These are phyloP conservation scores for Collybia mongolica DNA, from an alignment of 768 basidiomycete species.

Conservation along the genomic window DNA sequence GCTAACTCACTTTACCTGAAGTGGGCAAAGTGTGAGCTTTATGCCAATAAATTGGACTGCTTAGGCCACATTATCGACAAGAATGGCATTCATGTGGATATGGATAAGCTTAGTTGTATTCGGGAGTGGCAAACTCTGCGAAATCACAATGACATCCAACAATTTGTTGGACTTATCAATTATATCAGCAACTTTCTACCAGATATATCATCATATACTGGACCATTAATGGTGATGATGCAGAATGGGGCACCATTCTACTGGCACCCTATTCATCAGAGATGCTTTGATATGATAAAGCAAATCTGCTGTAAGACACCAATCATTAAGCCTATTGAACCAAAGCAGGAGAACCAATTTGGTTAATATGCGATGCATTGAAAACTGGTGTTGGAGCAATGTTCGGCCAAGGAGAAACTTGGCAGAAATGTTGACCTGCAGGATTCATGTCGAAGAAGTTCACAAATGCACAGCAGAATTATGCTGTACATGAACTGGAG, in stretches of 20 bases:
- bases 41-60: conserved; percentile 27
- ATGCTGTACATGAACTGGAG: conserved; percentile 15
- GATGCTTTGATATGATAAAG: conserved; percentile 21
- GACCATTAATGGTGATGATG: conserved; percentile 25
- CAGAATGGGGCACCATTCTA: conserved; percentile 24
- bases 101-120: conserved; percentile 32
- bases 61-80: conserved; percentile 40
- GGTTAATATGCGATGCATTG: conserved; percentile 25
- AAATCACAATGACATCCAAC: conserved; percentile 31
- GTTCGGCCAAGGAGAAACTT: conserved; percentile 25
- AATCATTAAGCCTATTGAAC: conserved; percentile 21
- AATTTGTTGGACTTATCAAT: conserved; percentile 38
- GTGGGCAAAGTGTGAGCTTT: conserved; percentile 30
- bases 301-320: conserved; percentile 17
- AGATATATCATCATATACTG: conserved; percentile 28
- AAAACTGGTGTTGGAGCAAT: conserved; percentile 21
- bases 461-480: conserved; percentile 24
- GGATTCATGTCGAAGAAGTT: conserved; percentile 28
- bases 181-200: conserved; percentile 37
- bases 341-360: conserved; percentile 18
- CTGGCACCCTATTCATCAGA: conserved; percentile 23
- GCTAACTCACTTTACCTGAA: conserved; percentile 27
- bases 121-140: conserved; percentile 30
- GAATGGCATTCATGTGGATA: conserved; percentile 31
- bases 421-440: conserved; percentile 20